These are phyloP conservation scores for Podospora pseudopauciseta DNA, from an alignment of 495 filamentous ascomycete genomes.

Conservation along the genomic window DNA sequence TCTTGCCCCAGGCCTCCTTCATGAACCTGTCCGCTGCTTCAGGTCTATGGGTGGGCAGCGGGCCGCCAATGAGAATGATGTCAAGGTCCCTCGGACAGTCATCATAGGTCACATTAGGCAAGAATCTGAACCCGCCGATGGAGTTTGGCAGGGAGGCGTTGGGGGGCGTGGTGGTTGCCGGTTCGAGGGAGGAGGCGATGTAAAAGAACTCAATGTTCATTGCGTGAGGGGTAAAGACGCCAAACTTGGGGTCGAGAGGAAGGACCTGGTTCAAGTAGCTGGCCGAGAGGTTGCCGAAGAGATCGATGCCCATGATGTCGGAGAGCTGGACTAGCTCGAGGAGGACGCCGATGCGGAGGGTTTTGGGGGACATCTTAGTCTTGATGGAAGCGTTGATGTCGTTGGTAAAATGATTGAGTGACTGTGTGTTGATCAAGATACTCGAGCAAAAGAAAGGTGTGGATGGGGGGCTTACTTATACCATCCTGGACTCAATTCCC, in stretches of 20 bases:
- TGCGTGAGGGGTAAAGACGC: slow-evolving; percentile 7
- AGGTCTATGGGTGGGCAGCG: slow-evolving; percentile 22
- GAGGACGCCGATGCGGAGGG: slow-evolving; percentile 25
- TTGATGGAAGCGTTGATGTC: too few relatives aligned
- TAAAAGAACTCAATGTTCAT: slow-evolving; percentile 26
- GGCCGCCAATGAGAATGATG: slow-evolving; percentile 24
- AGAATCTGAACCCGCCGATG: slow-evolving; percentile 11
- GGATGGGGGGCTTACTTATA: neutral
- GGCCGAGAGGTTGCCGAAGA: slow-evolving; percentile 24
- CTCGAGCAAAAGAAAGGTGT: neutral
- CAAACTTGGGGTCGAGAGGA: slow-evolving; percentile 5
- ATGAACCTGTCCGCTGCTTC: slow-evolving; percentile 21
- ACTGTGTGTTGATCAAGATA: neutral
- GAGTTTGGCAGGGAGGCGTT: neutral
- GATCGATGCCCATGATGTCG: slow-evolving; percentile 28
- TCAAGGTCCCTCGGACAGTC: slow-evolving; percentile 27
- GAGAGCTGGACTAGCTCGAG: slow-evolving; percentile 25
- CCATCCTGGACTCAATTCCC: neutral
- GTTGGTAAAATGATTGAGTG: too few relatives aligned
- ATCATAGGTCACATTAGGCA: slow-evolving; percentile 25
- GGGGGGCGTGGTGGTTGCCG: slow-evolving; percentile 11
- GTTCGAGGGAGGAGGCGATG: slow-evolving; percentile 24
- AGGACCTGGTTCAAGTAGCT: slow-evolving; percentile 16
- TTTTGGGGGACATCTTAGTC: slow-evolving; percentile 7
- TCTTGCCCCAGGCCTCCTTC: slow-evolving; percentile 25